Base-by-base conservation (phyloP, 1,284 basidiomycete species). In the Trametes versicolor region DNA sequence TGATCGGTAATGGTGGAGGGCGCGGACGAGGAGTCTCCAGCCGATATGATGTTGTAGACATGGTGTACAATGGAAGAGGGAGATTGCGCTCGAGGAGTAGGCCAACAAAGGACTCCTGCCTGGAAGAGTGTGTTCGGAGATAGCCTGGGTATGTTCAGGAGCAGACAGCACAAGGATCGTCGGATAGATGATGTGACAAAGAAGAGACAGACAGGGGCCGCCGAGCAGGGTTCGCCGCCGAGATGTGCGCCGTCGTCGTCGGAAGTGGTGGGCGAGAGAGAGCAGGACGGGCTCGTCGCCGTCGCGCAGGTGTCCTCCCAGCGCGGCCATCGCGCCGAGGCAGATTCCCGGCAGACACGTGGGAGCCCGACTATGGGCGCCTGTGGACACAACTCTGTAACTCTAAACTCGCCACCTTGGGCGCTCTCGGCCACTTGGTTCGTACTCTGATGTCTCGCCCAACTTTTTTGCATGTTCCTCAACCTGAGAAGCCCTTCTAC, bases 1-100 rank as follows among this genome's bases (percentile, higher is more conserved):
- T 83, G 61, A 92, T 78, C 37, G 91, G 87, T 19, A 88, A 80
- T 7, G 89, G 90, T 4, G 87, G 86, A 17, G 85, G 88, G 57
- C 88, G 84, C 49, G 87, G 80, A 52, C 88, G 87, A 48, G 88
- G 82, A 0, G 86, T 79, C 75, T 92, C 86, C 49, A 92, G 79
- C 69, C 84, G 84, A 79, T 91, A 91, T 29, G 85, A 85, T 52
- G 84, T 83, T 51, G 80, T 79, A 61, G 87, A 86, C 87, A 89
- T 89, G 70, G 70, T 75, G 39, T 39, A 65, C 63, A 65, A 65
- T 61, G 52, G 61, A 56, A 21, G 23, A 19, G 17, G 50, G 48
- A 56, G 60, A 37, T 48, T 63, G 55, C 56, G 53, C 48, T 60
- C 48, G 51, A 43, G 53, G 37, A 49, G 43, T 36, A 34, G 56